Evolutionary conservation across 2,329 filamentous ascomycete species (phyloP), one percentile per base, ranked within the genome.

Genomic region (Fonsecaea monophora): DNA sequence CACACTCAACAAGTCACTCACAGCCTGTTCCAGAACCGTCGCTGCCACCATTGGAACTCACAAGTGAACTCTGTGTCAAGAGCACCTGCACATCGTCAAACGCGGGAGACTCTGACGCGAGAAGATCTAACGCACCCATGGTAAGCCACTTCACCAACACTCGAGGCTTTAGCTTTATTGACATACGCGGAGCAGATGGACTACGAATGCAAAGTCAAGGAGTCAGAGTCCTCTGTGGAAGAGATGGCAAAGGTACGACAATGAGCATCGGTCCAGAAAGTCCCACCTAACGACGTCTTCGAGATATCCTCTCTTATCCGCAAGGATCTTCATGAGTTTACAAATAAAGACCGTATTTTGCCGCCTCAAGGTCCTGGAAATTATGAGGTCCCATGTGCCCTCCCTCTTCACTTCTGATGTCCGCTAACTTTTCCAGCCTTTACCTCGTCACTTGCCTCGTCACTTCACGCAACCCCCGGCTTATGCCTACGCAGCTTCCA

Each of bases 251-350:
- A 67, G 57, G 61, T 64, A 67, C 21, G 65, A 38, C 18, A n/a
- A 13, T 54, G 18, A 60, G 53, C 32, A 25, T 8, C 9, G 50
- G 45, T 15, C 3, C 13, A 40, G n/a, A 37, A 48, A 45, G 32
- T 40, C 10, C 30, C 21, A 37, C 50, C 60, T 67, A 54, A 67
- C 60, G 42, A 64, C 21, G 18, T 56, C 25, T 34, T 53, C 48
- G 45, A 67, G 65, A 67, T 67, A 60, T 67, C 65, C 61, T 48
- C 55, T 54, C 30, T 64, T 15, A 67, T 67, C 32, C 61, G 61
- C 32, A 57, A 53, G 35, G 65, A 67, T 40, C 60, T 67, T 21
- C 50, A 64, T 55, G 60, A 67, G 37, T 53, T 37, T 32, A 57
- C 55, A 57, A 60, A 50, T 30, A 56, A 34, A 61, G 53, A 60